phyloP scores from a whole-genome alignment of 2,329 filamentous ascomycete genomes.

The Cryphonectria parasitica region DNA sequence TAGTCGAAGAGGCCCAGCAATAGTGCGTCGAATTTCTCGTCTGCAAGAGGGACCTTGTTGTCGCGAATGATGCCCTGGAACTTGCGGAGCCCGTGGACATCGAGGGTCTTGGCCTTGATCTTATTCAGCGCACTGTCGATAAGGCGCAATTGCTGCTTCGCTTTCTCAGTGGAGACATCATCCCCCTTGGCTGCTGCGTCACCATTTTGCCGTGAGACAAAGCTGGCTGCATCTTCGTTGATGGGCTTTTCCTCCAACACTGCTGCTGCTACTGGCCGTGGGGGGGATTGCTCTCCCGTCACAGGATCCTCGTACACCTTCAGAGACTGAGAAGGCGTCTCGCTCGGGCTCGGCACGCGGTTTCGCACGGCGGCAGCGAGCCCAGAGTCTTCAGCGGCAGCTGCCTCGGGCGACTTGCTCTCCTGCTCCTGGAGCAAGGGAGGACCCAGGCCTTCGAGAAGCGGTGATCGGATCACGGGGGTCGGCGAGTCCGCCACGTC shows the following conservation, averaged over 20 bases:
- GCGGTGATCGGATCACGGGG: slow-evolving; percentile 22
- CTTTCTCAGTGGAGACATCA: slow-evolving; percentile 53
- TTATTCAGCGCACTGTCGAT: slow-evolving; percentile 76
- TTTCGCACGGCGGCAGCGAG: slow-evolving; percentile 2
- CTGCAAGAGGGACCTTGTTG: slow-evolving; percentile 63
- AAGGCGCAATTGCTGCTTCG: slow-evolving; percentile 62
- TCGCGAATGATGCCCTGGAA: slow-evolving; percentile 75
- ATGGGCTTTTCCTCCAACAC: slow-evolving; percentile 64
- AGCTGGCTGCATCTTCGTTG: slow-evolving; percentile 56
- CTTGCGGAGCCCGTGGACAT: slow-evolving; percentile 80
- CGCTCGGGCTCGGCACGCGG: slow-evolving; percentile 12
- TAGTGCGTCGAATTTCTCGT: slow-evolving; percentile 71
- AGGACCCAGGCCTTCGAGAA: neutral
- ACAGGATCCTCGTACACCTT: slow-evolving; percentile 69
- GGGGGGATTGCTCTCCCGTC: slow-evolving; percentile 46
- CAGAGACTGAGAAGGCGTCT: slow-evolving; percentile 45
- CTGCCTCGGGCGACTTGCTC: neutral
- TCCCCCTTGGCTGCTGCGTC: slow-evolving; percentile 27
- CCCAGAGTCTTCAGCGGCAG: slow-evolving; percentile 22
- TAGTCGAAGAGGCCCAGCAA: slow-evolving; percentile 72
- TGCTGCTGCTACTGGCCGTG: slow-evolving; percentile 45
- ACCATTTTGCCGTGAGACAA: slow-evolving; percentile 34
- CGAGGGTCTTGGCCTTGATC: slow-evolving; percentile 71
- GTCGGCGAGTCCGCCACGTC: slow-evolving; percentile 28
- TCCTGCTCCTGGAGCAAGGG: neutral